A percentile compares a stretch with the other conserved stretches of the same genome.
phyloP scores from a whole-genome alignment of 1,284 basidiomycete species.

The Trichosporon asahii region DNA sequence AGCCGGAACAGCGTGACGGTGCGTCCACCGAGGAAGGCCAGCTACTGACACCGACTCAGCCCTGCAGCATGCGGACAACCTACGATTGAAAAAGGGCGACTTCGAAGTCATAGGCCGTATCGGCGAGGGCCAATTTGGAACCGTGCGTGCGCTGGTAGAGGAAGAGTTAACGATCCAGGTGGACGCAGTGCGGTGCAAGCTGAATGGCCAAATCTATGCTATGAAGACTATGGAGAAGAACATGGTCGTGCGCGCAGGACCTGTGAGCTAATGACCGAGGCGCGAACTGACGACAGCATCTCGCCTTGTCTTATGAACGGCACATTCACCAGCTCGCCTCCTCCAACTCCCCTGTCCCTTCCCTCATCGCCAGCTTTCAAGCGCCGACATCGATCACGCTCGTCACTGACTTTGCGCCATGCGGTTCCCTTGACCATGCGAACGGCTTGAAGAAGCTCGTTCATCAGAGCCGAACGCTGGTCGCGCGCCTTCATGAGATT shows the following conservation, averaged over 20 bases:
- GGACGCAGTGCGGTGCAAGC: conserved; percentile 69
- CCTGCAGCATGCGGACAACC: conserved; percentile 28
- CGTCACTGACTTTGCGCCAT: conserved; percentile 75
- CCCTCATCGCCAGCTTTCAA: conserved; percentile 77
- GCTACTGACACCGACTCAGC: conserved; percentile 14
- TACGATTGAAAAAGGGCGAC: conserved; percentile 58
- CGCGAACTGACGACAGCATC: conserved; percentile 59
- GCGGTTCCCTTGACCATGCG: conserved; percentile 85
- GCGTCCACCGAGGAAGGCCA: neutral
- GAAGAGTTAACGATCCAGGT: conserved; percentile 57
- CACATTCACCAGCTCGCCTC: conserved; percentile 68
- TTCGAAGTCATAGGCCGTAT: conserved; percentile 65
- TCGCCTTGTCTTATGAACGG: conserved; percentile 70
- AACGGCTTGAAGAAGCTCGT: conserved; percentile 84
- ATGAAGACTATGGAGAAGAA: conserved; percentile 74
- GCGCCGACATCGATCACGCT: conserved; percentile 67
- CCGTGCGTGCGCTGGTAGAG: conserved; percentile 53
- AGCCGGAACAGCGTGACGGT: conserved; percentile 23
- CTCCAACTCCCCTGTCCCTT: conserved; percentile 29
- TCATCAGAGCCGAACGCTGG: conserved; percentile 85
- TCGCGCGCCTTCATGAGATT: conserved; percentile 89
- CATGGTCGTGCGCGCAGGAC: conserved; percentile 64
- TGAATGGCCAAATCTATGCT: conserved; percentile 69
- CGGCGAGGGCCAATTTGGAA: conserved; percentile 77
- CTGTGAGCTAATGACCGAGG: conserved; percentile 57